Conservation (phyloP, 1,284 basidiomycete genomes). For the Pseudozyma pruni region DNA sequence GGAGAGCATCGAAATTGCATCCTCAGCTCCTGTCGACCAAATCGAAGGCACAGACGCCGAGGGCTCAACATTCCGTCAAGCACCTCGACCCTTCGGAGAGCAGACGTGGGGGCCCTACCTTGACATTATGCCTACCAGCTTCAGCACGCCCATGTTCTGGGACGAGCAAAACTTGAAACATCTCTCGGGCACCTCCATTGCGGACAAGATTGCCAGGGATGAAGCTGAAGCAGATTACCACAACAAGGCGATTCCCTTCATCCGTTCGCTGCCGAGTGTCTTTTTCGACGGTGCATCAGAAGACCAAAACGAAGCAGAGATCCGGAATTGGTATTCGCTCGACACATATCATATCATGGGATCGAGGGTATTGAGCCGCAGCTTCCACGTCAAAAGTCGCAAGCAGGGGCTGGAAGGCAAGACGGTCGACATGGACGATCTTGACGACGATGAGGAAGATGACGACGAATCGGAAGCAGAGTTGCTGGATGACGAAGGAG, state of each 20-base stretch:
- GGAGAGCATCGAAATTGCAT: conserved; percentile 17
- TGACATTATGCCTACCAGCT: conserved; percentile 75
- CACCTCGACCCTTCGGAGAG: conserved; percentile 18
- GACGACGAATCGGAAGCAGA: conserved; percentile 48
- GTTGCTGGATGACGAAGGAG: conserved; percentile 51
- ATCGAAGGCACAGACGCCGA: conserved; percentile 35
- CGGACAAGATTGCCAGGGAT: conserved; percentile 85
- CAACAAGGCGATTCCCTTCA: conserved; percentile 66
- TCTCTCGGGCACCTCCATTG: conserved; percentile 82
- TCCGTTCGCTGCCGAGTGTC: conserved; percentile 57
- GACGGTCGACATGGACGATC: conserved; percentile 55
- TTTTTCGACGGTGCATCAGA: conserved; percentile 44
- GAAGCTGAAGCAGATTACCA: conserved; percentile 83
- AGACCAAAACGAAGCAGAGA: conserved; percentile 14
- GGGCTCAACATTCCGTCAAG: conserved; percentile 8
- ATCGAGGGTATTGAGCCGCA: conserved; percentile 89
- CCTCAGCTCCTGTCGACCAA: background rate
- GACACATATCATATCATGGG: conserved; percentile 89
- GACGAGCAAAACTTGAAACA: conserved; percentile 77
- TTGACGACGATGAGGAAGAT: conserved; percentile 55
- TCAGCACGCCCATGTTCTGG: conserved; percentile 96
- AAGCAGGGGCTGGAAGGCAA: conserved; percentile 41
- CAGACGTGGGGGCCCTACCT: conserved; percentile 60
- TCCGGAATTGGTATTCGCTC: conserved; percentile 74
- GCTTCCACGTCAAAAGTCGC: conserved; percentile 76